These are phyloP conservation scores for Metarhizium rileyi DNA, from an alignment of 2,329 filamentous ascomycete genomes.

Conservation along the genomic window DNA sequence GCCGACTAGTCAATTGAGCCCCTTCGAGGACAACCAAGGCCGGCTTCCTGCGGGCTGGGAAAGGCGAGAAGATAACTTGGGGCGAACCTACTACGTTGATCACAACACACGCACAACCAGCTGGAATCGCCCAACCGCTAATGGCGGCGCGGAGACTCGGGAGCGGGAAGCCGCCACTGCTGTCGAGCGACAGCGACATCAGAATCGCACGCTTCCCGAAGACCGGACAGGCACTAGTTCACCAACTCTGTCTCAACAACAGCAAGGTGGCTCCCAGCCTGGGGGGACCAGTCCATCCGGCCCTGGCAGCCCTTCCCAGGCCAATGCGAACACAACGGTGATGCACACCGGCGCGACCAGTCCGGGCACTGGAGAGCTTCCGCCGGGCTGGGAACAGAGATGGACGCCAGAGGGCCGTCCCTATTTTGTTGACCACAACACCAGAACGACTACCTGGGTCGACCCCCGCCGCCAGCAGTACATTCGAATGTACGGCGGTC, in stretches of 20 bases:
- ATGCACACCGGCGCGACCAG: slow-evolving; percentile 91
- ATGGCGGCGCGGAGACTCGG: slow-evolving; percentile 61
- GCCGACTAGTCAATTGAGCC: slow-evolving; percentile 52
- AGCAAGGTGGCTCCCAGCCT: slow-evolving; percentile 32
- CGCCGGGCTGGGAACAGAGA: slow-evolving; percentile 91
- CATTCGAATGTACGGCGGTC: slow-evolving; percentile 90
- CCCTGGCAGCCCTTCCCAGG: slow-evolving; percentile 21
- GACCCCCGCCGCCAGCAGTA: slow-evolving; percentile 96
- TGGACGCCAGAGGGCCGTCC: slow-evolving; percentile 89
- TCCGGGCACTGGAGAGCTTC: slow-evolving; percentile 87
- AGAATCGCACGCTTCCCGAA: slow-evolving; percentile 91
- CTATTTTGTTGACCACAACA: slow-evolving; percentile 99
- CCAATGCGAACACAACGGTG: slow-evolving; percentile 57
- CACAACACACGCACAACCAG: slow-evolving; percentile 95
- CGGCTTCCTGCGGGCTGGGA: slow-evolving; percentile 92
- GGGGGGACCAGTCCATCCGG: slow-evolving; percentile 19
- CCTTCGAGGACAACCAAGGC: slow-evolving; percentile 94
- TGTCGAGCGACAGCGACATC: slow-evolving; percentile 84
- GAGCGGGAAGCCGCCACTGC: slow-evolving; percentile 87
- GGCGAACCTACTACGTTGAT: slow-evolving; percentile 95
- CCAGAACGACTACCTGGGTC: slow-evolving; percentile 95
- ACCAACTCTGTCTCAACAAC: slow-evolving; percentile 58
- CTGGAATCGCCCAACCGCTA: slow-evolving; percentile 81
- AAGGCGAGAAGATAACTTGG: slow-evolving; percentile 86
- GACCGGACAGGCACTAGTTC: slow-evolving; percentile 91